Conservation (phyloP, 441 rosid species). For the Gossypium gossypioides region DNA sequence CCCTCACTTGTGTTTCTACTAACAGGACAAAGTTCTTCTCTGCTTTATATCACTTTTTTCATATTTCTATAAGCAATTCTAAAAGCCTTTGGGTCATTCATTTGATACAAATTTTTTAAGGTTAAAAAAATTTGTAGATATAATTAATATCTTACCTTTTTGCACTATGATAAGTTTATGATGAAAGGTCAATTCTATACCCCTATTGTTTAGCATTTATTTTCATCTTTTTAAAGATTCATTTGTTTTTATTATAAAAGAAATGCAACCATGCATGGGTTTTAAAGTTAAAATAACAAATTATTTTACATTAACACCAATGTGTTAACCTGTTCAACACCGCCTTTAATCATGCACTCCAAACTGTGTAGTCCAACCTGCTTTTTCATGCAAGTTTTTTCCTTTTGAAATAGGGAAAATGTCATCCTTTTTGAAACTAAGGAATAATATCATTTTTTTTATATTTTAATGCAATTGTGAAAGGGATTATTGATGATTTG, state of each 20-base stretch:
- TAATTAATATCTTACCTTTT: neutral
- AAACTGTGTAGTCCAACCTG: neutral
- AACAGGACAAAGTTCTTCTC: slow-evolving; percentile 4
- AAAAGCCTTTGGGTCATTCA: neutral
- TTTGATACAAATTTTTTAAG: neutral
- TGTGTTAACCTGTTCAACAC: neutral
- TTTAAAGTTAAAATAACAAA: neutral
- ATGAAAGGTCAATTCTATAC: neutral
- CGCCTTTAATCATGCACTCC: neutral
- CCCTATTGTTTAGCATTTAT: neutral
- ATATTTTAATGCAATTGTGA: no score
- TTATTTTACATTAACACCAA: neutral
- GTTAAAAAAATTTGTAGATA: no score
- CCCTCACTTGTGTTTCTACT: slow-evolving; percentile 10
- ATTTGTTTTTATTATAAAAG: neutral
- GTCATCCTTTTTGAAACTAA: neutral
- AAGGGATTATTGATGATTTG: no score
- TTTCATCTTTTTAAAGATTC: neutral
- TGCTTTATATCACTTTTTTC: neutral
- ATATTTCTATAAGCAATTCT: neutral
- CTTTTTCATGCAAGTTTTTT: neutral
- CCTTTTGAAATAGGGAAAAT: neutral
- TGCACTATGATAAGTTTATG: neutral
- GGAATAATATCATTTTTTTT: no score
- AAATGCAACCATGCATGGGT: neutral